Conservation (phyloP, 1,284 basidiomycete species). For the Phellinidium pouzarii region DNA sequence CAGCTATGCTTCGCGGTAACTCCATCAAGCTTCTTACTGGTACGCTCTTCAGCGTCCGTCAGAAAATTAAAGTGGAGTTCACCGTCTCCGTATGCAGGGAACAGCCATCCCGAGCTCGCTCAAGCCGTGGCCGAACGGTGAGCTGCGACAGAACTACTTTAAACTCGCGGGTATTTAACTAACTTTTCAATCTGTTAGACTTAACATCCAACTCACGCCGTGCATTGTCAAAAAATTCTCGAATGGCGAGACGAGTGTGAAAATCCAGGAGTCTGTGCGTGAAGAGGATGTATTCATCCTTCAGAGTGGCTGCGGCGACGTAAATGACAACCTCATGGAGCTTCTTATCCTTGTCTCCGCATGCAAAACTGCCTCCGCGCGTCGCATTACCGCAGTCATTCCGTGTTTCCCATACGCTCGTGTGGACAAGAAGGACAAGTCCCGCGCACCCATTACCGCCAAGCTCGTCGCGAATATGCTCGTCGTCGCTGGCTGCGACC, state of each 20-base stretch:
- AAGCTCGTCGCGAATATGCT: slow-evolving; percentile 98
- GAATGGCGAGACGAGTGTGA: slow-evolving; percentile 90
- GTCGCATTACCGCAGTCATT: slow-evolving; percentile 96
- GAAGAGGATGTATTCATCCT: slow-evolving; percentile 98
- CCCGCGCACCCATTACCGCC: slow-evolving; percentile 93
- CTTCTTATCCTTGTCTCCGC: slow-evolving; percentile 88
- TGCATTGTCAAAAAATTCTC: slow-evolving; percentile 95
- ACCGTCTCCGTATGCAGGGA: slow-evolving; percentile 53
- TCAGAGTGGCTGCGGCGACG: slow-evolving; percentile 75
- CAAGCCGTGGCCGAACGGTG: slow-evolving; percentile 91
- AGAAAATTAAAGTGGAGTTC: not conserved
- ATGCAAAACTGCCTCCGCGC: slow-evolving; percentile 95
- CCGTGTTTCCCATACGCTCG: slow-evolving; percentile 96
- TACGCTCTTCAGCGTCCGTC: slow-evolving; percentile 34
- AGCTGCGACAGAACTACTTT: slow-evolving; percentile 48
- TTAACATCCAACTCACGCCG: slow-evolving; percentile 85
- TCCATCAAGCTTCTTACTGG: slow-evolving; percentile 91
- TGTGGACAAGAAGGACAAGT: slow-evolving; percentile 98
- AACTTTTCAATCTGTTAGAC: slow-evolving; percentile 49
- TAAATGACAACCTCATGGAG: slow-evolving; percentile 86
- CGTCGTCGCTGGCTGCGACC: slow-evolving; percentile 93
- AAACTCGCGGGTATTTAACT: slow-evolving; percentile 28
- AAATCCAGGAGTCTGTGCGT: slow-evolving; percentile 89
- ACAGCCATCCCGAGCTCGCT: slow-evolving; percentile 97
- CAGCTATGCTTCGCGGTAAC: slow-evolving; percentile 80